These are phyloP conservation scores for Phoenix dactylifera DNA, from an alignment of 176 grass and related monocot species.

Conservation along the genomic window DNA sequence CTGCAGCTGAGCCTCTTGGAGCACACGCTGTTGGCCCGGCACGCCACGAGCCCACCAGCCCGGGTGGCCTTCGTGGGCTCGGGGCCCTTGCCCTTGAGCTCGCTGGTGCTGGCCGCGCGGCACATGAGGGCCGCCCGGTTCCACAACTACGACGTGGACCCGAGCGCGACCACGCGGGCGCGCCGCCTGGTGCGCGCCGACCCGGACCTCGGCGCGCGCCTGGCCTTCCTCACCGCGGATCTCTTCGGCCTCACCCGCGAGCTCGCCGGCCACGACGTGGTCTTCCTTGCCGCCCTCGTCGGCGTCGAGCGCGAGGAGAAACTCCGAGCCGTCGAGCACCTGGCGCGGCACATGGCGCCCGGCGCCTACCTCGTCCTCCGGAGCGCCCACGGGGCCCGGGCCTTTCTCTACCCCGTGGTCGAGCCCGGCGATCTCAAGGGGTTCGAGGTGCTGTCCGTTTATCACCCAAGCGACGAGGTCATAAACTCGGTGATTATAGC, in stretches of 20 bases:
- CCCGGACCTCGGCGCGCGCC: slow-evolving; percentile 22
- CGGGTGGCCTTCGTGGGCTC: slow-evolving; percentile 61
- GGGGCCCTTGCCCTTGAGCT: slow-evolving; percentile 60
- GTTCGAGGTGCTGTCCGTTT: slow-evolving; percentile 58
- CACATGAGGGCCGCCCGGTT: slow-evolving; percentile 30
- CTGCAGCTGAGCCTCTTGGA: slow-evolving; percentile 61
- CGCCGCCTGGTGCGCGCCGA: slow-evolving; percentile 43
- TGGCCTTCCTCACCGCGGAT: slow-evolving; percentile 65
- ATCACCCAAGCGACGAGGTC: slow-evolving; percentile 74
- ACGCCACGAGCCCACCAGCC: slow-evolving; percentile 43
- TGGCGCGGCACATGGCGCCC: slow-evolving; percentile 49
- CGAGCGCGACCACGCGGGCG: slow-evolving; percentile 42
- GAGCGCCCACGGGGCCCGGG: slow-evolving; percentile 68
- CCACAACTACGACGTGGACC: slow-evolving; percentile 49
- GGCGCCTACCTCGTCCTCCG: slow-evolving; percentile 65
- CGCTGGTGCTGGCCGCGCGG: slow-evolving; percentile 34
- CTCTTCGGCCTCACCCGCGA: slow-evolving; percentile 27
- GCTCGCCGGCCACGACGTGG: slow-evolving; percentile 45
- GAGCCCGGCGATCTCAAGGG: slow-evolving; percentile 34
- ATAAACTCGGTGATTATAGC: slow-evolving; percentile 96
- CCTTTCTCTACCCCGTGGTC: slow-evolving; percentile 75
- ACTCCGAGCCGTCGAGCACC: slow-evolving; percentile 38
- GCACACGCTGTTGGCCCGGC: slow-evolving; percentile 41
- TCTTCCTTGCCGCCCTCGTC: slow-evolving; percentile 76
- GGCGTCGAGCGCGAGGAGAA: slow-evolving; percentile 59